Evolutionary conservation across 768 basidiomycete genomes (phyloP), one percentile per base, ranked within the genome.

Genomic region (Boletus rex-veris): DNA sequence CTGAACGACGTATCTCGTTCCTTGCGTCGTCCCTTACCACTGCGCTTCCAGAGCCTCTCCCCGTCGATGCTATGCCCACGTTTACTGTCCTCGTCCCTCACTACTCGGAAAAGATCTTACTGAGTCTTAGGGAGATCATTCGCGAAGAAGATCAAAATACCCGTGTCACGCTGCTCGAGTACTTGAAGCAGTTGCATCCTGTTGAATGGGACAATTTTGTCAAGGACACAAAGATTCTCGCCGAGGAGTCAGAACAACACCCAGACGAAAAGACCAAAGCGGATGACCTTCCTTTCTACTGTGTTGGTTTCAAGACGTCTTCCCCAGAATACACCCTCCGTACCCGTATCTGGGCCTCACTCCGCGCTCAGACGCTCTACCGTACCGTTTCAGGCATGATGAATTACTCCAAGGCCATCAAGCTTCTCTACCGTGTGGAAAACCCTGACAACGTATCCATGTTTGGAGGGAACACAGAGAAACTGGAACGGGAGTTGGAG

Each of bases 121-220:
- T 99, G 54, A 97, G 93, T 67, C 80, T 99, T 37, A 84, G 97
- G 45, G 97, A 99, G 74, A 99, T 99, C 63, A 99, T 99, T 59
- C 85, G 96, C 52, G 97, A 99, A 71, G 95, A 98, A 69, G 95
- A 98, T 65, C 86, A 89, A 67, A 96, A 83, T 67, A 98, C 96
- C 8, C 92, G 97, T 5, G 97, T 99, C 53, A 99, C 97, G 9
- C 78, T 98, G 21, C 81, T 99, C 53, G 97, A 99, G 73, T 99
- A 99, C 71, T 77, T 98, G 69, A 99, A 99, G 73, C 97, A 99
- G 70, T 79, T 99, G 44, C 97, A 98, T 69, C 96, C 97, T 18
- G 80, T 98, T 53, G 97, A 99, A 69, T 99, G 97, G 97, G 97
- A 98, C 75, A 99, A 99, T 72, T 99, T 99, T 66, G 97, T 99